phyloP scores from a whole-genome alignment of 805 yeast genomes.

The Candida easanensis region DNA sequence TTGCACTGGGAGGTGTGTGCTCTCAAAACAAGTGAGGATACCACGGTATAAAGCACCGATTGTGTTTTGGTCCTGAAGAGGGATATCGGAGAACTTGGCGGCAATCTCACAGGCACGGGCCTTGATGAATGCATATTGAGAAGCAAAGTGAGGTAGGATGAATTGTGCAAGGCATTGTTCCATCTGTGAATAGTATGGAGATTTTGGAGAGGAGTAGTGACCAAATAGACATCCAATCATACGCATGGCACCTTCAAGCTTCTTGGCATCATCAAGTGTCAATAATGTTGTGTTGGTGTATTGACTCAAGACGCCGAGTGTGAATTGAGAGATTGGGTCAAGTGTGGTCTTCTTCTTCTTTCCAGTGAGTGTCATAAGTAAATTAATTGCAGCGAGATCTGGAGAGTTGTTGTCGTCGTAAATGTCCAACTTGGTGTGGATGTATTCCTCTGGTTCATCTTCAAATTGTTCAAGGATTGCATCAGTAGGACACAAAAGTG shows the following conservation, averaged over 20 bases:
- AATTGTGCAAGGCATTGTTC: constrained; percentile 61
- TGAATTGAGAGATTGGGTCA: constrained; percentile 58
- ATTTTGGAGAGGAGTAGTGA: constrained; percentile 49
- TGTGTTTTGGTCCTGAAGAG: constrained; percentile 41
- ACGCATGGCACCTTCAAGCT: constrained; percentile 77
- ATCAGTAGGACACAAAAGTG: constrained; percentile 68
- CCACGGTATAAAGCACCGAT: constrained; percentile 44
- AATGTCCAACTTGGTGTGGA: constrained; percentile 66
- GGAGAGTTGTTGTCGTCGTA: constrained; percentile 64
- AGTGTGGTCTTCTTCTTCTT: constrained; percentile 62
- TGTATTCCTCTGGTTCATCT: constrained; percentile 84
- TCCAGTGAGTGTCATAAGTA: constrained; percentile 68
- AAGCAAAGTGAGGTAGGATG: constrained; percentile 70
- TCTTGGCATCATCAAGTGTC: constrained; percentile 50
- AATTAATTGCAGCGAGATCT: constrained; percentile 74
- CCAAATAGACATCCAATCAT: constrained; percentile 72
- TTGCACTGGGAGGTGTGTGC: constrained; percentile 64
- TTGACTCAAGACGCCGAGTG: constrained; percentile 44
- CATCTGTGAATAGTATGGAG: constrained; percentile 61
- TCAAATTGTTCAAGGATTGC: constrained; percentile 73
- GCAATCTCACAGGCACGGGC: constrained; percentile 72
- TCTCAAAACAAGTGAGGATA: constrained; percentile 38
- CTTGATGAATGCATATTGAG: constrained; percentile 62
- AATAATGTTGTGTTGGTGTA: constrained; percentile 32
- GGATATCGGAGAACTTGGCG: constrained; percentile 61